phyloP scores from a whole-genome alignment of 345 rosid genomes.

The Aegle marmelos region DNA sequence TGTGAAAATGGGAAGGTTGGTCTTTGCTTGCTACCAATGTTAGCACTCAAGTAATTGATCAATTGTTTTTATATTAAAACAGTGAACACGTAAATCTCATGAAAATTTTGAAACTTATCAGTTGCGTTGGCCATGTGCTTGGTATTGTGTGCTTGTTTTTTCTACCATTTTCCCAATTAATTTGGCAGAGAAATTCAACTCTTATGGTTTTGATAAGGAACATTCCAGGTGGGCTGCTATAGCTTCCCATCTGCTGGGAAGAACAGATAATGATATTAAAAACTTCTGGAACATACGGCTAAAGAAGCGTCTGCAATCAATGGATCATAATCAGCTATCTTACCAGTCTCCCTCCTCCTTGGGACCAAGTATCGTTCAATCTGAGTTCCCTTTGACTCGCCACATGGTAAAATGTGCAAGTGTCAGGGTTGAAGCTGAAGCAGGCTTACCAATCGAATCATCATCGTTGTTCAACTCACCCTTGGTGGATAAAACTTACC shows the following conservation, averaged over 20 bases:
- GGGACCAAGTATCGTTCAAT: constrained; percentile 1
- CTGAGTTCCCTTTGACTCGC: constrained; percentile 13
- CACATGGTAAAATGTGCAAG: constrained; percentile 26
- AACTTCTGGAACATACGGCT: constrained; percentile 37
- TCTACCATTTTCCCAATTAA: not conserved
- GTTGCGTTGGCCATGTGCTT: too few relatives aligned
- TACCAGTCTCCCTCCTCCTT: constrained; percentile 1
- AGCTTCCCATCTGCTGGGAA: constrained; percentile 39
- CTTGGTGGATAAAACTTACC: constrained; percentile 7
- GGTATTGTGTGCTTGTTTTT: not conserved
- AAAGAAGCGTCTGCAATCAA: constrained; percentile 24
- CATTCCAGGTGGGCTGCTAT: constrained; percentile 39
- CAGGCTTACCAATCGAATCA: constrained; percentile 23
- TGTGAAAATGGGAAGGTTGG: too few relatives aligned
- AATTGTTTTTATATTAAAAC: too few relatives aligned
- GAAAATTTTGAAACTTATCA: too few relatives aligned
- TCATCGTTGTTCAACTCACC: constrained; percentile 8
- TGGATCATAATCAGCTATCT: not conserved
- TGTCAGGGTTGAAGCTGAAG: constrained; percentile 32
- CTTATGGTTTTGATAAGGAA: not conserved
- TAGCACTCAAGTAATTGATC: too few relatives aligned
- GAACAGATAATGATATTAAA: constrained; percentile 44
- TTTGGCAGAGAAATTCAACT: not conserved
- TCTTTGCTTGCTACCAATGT: too few relatives aligned
- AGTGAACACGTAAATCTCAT: too few relatives aligned